These are phyloP conservation scores for Arabidopsis suecica DNA, from an alignment of 345 rosid species.

Conservation along the genomic window DNA sequence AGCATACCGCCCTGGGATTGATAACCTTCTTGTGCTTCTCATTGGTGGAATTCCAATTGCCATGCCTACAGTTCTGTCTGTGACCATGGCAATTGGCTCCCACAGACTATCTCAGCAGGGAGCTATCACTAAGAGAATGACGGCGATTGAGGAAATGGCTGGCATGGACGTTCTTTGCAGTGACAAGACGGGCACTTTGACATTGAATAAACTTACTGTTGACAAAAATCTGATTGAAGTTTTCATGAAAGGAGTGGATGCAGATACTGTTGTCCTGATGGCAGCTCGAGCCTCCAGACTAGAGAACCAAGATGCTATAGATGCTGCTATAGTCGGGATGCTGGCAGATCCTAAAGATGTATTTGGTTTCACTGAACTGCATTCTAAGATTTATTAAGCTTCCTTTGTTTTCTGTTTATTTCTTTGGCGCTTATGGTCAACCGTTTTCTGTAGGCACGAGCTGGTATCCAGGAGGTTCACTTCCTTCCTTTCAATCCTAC, in stretches of 20 bases:
- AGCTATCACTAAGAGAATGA: constrained; percentile 98
- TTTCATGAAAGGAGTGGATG: constrained; percentile 85
- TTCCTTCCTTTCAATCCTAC: constrained; percentile 99
- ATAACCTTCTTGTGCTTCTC: constrained; percentile 95
- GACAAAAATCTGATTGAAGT: constrained; percentile 98
- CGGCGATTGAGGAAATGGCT: constrained; percentile 99
- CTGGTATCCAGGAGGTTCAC: constrained; percentile 89
- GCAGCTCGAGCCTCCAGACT: constrained; percentile 94
- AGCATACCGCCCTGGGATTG: constrained; percentile 91
- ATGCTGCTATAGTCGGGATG: constrained; percentile 91
- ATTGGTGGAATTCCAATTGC: constrained; percentile 99
- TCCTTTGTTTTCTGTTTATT: constrained; percentile 12
- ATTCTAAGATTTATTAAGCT: background rate
- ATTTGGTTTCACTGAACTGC: constrained; percentile 1
- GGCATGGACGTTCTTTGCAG: constrained; percentile 99
- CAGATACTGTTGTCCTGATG: constrained; percentile 84
- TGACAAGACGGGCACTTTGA: constrained; percentile 95
- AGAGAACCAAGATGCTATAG: constrained; percentile 97
- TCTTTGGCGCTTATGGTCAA: background rate
- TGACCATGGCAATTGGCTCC: constrained; percentile 99
- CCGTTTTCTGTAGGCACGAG: constrained; percentile 71
- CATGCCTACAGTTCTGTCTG: constrained; percentile 97
- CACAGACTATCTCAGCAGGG: constrained; percentile 98
- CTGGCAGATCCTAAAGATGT: constrained; percentile 99
- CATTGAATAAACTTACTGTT: constrained; percentile 89